These are phyloP conservation scores for Fomitopsis serialis DNA, from an alignment of 768 basidiomycete genomes.

Conservation along the genomic window DNA sequence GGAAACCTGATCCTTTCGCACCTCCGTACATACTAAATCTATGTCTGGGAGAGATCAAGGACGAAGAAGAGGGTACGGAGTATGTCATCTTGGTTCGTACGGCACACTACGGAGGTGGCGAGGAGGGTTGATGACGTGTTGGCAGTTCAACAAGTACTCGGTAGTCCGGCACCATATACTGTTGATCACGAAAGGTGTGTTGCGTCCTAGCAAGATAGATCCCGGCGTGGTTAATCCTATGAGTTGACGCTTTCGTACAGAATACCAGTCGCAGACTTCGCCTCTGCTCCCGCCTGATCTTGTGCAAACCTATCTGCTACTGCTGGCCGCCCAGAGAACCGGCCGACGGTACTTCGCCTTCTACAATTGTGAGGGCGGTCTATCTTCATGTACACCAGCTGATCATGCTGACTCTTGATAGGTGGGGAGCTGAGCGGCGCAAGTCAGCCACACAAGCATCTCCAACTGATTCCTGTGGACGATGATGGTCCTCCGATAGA, in stretches of 20 bases:
- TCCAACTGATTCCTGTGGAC: slow-evolving; percentile 76
- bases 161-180: slow-evolving; percentile 83
- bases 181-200: slow-evolving; percentile 76
- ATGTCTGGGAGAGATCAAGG: slow-evolving; percentile 67
- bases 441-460: slow-evolving; percentile 85
- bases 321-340: slow-evolving; percentile 59
- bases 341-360: slow-evolving; percentile 71
- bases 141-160: slow-evolving; percentile 81
- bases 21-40: slow-evolving; percentile 81
- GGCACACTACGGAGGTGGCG: not conserved
- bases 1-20: slow-evolving; percentile 65
- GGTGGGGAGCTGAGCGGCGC: slow-evolving; percentile 80
- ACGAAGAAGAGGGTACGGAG: slow-evolving; percentile 48
- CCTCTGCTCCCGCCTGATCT: slow-evolving; percentile 79
- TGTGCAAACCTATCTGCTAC: slow-evolving; percentile 66
- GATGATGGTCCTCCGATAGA: slow-evolving; percentile 75
- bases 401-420: slow-evolving; percentile 20
- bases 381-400: not conserved
- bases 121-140: not conserved
- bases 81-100: slow-evolving; percentile 66
- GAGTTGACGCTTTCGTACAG: slow-evolving; percentile 28
- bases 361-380: slow-evolving; percentile 70
- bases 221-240: not conserved
- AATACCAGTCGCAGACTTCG: slow-evolving; percentile 71
- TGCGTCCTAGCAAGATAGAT: not conserved